phyloP scores from a whole-genome alignment of 371 early-diverging fungal genomes.

The Choanephora cucurbitarum region DNA sequence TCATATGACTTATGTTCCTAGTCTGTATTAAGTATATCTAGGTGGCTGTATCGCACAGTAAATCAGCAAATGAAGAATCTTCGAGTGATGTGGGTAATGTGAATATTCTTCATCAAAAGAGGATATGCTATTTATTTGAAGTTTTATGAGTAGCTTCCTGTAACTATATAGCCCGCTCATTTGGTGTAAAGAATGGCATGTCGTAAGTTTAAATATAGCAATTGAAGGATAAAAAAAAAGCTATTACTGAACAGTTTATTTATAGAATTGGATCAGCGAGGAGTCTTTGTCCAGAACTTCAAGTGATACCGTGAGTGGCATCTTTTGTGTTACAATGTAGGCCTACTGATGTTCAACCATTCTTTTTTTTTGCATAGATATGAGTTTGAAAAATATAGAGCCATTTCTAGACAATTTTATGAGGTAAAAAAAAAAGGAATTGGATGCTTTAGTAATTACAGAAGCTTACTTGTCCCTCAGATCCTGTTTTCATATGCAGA shows the following conservation, averaged over 20 bases:
- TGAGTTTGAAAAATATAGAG: conserved; percentile 81
- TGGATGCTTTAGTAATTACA: too few species aligned
- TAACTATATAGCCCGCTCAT: conserved; percentile 79
- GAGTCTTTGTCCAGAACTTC: conserved; percentile 60
- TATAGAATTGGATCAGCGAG: conserved; percentile 54
- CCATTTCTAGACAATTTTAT: conserved; percentile 69
- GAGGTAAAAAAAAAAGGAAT: too few species aligned
- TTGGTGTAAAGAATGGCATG: conserved; percentile 78
- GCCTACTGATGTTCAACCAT: too few species aligned
- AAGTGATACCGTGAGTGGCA: conserved; percentile 55
- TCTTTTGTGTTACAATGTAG: too few species aligned
- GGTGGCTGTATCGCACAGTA: conserved; percentile 49
- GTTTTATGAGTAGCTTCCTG: conserved; percentile 57
- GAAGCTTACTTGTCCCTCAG: too few species aligned
- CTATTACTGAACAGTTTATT: not conserved
- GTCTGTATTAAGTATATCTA: not conserved
- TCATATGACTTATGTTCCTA: conserved; percentile 14
- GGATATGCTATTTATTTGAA: too few species aligned
- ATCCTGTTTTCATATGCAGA: conserved; percentile 67
- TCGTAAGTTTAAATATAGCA: conserved; percentile 31
- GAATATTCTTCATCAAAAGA: not conserved
- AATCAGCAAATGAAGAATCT: conserved; percentile 31
- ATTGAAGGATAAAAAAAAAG: not conserved
- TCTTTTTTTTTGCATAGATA: conserved; percentile 38
- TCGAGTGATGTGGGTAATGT: conserved; percentile 44